Evolutionary conservation across 2,329 filamentous ascomycete species (phyloP).

Genomic region (Microsporum audouinii): DNA sequence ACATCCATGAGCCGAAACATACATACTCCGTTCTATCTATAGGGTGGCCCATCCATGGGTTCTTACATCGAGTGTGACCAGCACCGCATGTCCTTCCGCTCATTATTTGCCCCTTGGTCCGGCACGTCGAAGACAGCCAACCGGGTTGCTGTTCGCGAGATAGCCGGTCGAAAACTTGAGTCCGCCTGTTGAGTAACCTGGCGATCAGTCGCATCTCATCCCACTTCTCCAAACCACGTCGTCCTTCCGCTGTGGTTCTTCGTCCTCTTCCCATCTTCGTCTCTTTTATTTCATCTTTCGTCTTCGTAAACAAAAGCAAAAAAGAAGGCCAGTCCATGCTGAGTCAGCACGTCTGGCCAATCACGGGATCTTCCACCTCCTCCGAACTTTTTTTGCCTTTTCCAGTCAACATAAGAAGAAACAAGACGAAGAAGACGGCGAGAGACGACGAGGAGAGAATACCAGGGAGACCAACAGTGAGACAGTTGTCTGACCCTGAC

Average conservation of each 20-base stretch:
- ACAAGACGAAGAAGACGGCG: not conserved
- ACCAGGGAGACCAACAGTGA: not conserved
- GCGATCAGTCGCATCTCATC: not conserved
- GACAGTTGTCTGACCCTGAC: not conserved
- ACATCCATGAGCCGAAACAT: not conserved
- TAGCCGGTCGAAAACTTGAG: constrained; percentile 2
- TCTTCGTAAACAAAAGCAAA: not conserved
- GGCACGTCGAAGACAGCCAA: not conserved
- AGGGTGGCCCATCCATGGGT: not conserved
- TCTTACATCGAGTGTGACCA: not conserved
- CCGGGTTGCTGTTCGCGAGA: not conserved
- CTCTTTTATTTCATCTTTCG: not conserved
- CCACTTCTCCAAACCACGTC: not conserved
- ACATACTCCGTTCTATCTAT: not conserved
- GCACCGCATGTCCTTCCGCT: not conserved
- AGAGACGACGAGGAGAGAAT: not conserved
- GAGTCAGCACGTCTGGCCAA: not conserved
- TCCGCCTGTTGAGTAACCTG: not conserved
- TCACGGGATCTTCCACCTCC: not conserved
- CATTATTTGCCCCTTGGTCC: not conserved
- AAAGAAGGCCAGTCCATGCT: not conserved
- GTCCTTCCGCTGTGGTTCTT: not conserved
- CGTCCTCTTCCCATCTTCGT: not conserved
- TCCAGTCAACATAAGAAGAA: not conserved
- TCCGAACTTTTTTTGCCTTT: not conserved